phyloP scores from a whole-genome alignment of 768 basidiomycete genomes.

The Rhodosporidiobolus sp. region DNA sequence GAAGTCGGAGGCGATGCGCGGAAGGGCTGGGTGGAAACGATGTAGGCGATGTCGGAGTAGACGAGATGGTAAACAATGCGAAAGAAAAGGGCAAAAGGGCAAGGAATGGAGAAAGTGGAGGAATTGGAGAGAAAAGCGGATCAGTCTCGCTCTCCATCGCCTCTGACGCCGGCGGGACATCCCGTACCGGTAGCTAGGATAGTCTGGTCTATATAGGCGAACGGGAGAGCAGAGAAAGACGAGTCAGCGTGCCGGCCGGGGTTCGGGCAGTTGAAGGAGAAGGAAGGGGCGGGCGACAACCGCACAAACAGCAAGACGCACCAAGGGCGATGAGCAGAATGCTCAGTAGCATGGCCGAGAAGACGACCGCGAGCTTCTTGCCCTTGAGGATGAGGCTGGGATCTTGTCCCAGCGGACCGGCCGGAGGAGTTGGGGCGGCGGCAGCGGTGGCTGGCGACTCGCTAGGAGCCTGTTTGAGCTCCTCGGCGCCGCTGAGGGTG shows the following conservation, averaged over 20 bases:
- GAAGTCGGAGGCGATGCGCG: conserved; percentile 46
- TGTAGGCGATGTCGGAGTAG: not conserved
- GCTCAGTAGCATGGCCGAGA: conserved; percentile 23
- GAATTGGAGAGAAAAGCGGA: too few relatives aligned
- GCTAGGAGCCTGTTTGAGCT: too few relatives aligned
- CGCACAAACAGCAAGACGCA: conserved; percentile 3
- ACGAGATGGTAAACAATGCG: not conserved
- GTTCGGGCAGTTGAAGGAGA: not conserved
- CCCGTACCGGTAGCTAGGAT: conserved; percentile 46
- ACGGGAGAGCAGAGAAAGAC: too few relatives aligned
- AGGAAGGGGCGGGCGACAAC: not conserved
- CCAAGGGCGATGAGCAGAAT: conserved; percentile 32
- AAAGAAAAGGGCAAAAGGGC: not conserved
- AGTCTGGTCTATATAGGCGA: conserved; percentile 36
- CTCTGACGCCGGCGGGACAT: not conserved
- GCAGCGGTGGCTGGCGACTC: too few relatives aligned
- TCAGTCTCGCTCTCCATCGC: not conserved
- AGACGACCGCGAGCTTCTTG: conserved; percentile 39
- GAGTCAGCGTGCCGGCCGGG: not conserved
- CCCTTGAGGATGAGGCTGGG: too few relatives aligned
- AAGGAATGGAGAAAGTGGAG: not conserved
- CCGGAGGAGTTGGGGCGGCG: too few relatives aligned
- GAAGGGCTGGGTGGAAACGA: not conserved
- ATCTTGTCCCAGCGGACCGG: too few relatives aligned
- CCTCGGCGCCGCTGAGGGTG: too few relatives aligned